A percentile compares a stretch with the other conserved stretches of the same genome.
phyloP scores from a whole-genome alignment of 805 yeast species.

The Priceomyces fermenticarens region DNA sequence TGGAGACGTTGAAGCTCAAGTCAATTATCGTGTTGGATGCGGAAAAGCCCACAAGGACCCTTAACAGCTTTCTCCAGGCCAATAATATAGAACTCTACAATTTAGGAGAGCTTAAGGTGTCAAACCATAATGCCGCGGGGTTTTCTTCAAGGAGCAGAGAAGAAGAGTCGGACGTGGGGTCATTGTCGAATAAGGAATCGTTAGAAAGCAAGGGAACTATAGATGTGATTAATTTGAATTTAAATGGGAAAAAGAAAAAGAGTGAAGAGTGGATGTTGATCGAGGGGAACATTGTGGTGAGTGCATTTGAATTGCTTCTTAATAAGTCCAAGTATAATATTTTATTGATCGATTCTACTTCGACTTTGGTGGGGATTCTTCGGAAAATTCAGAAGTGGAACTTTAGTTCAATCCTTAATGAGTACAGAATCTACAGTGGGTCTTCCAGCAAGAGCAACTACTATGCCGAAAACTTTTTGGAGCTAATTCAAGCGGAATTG shows the following conservation, averaged over 20 bases:
- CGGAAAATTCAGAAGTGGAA: conserved; percentile 88
- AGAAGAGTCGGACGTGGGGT: conserved; percentile 13
- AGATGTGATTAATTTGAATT: conserved; percentile 23
- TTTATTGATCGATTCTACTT: conserved; percentile 74
- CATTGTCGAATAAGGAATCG: conserved; percentile 9
- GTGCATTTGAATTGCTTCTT: conserved; percentile 63
- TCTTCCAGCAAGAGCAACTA: conserved; percentile 73
- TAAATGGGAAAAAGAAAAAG: conserved; percentile 18
- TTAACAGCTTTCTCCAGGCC: conserved; percentile 61
- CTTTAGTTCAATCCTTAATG: conserved; percentile 77
- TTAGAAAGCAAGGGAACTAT: conserved; percentile 7
- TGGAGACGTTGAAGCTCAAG: conserved; percentile 67
- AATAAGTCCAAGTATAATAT: conserved; percentile 65
- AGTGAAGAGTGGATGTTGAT: conserved; percentile 75
- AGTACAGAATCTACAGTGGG: conserved; percentile 67
- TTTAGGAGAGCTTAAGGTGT: conserved; percentile 41
- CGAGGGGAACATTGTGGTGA: conserved; percentile 59
- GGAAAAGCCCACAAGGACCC: conserved; percentile 74
- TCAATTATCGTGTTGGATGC: conserved; percentile 77
- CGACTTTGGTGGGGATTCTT: conserved; percentile 75
- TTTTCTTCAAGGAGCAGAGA: conserved; percentile 14
- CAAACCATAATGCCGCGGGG: conserved; percentile 32
- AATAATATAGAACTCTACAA: conserved; percentile 52
- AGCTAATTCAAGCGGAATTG: conserved; percentile 59
- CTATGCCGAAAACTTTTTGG: conserved; percentile 78